Base-by-base conservation (phyloP, 257 asterid genomes). In the Nemophila menziesii region DNA sequence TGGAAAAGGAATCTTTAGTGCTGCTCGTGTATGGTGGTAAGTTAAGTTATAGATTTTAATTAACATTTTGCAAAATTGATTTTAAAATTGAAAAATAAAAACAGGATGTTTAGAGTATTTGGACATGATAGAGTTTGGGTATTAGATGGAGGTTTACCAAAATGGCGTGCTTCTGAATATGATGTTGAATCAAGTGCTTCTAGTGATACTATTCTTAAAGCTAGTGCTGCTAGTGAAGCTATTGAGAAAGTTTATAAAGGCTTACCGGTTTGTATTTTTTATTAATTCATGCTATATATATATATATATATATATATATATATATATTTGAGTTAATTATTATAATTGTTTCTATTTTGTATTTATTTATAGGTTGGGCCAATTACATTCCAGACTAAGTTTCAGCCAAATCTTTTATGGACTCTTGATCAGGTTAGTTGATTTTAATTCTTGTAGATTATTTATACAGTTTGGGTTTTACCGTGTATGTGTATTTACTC, bases 1-100 rank as follows among this genome's bases (percentile, higher is more conserved):
- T 50, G 99, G 99, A 51, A 85, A 90, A 70, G 99, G 99, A 53
- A 74, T 90, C 47, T 90, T 90, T 69, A 81, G 99, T 51, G 96
- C 99, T 9, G 96, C 96, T 49, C 96, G 96, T 60, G 99, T 90
- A 61, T 90, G 99, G 98, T 90, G 98, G 98, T 85, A 64, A 69
- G 96, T 45, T 41, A 21, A 22, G 23, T 61, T 11, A 18, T 26
- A 43, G 41, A 23, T 33, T 21, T 27, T n/a, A 24, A 17, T 38
- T 22, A 15, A 19, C 38, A 5, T 19, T 48, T 61, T 16, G 37
- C 22, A 18, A 16, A n/a, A 19, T 21, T 34, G 8, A 14, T 9
- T 10, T 17, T 27, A 17, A 26, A 5, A 24, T 16, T 14, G n/a
- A 39, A 48, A 27, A n/a, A n/a, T n/a, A n/a, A n/a, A 26, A 54